Evolutionary conservation across 148 eudicot genomes (phyloP).

Genomic region (Rhododendron molle): DNA sequence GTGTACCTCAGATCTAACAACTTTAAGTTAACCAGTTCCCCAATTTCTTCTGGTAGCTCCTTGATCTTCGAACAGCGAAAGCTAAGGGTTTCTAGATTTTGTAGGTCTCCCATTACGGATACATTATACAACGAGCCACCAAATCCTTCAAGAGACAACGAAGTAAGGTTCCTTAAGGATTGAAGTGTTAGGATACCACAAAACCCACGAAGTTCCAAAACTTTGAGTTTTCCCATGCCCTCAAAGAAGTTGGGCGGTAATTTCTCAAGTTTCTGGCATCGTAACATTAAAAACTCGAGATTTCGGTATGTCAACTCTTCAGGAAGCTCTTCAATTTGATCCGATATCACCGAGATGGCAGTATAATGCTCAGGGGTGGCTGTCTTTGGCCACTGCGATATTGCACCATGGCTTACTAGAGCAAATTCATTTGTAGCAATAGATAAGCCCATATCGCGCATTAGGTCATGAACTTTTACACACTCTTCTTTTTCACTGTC

Average conservation of each 20-base stretch:
- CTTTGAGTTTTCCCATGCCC: slow-evolving; percentile 34
- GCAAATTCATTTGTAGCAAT: too few relatives aligned
- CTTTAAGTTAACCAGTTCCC: slow-evolving; percentile 18
- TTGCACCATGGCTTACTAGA: slow-evolving; percentile 9
- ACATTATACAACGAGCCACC: not conserved
- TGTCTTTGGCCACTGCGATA: slow-evolving; percentile 27
- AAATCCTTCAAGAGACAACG: slow-evolving; percentile 19
- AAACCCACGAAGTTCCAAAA: slow-evolving; percentile 20
- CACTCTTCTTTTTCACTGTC: slow-evolving; percentile 3
- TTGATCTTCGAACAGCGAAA: not conserved
- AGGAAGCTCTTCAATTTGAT: slow-evolving; percentile 12
- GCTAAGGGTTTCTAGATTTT: not conserved
- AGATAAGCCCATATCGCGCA: too few relatives aligned
- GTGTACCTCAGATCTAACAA: slow-evolving; percentile 29
- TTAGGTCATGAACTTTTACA: not conserved
- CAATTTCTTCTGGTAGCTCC: slow-evolving; percentile 16
- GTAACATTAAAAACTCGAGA: slow-evolving; percentile 22
- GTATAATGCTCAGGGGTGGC: slow-evolving; percentile 9
- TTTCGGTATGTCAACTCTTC: slow-evolving; percentile 18
- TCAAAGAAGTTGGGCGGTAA: slow-evolving; percentile 20
- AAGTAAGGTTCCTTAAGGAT: slow-evolving; percentile 24
- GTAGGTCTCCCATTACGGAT: not conserved
- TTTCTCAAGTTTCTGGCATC: not conserved
- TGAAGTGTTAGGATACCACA: slow-evolving; percentile 20
- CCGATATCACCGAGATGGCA: slow-evolving; percentile 31